Evolutionary conservation across 768 basidiomycete genomes (phyloP), one percentile per base, ranked within the genome.

Genomic region (Clitopilus passeckerianus): DNA sequence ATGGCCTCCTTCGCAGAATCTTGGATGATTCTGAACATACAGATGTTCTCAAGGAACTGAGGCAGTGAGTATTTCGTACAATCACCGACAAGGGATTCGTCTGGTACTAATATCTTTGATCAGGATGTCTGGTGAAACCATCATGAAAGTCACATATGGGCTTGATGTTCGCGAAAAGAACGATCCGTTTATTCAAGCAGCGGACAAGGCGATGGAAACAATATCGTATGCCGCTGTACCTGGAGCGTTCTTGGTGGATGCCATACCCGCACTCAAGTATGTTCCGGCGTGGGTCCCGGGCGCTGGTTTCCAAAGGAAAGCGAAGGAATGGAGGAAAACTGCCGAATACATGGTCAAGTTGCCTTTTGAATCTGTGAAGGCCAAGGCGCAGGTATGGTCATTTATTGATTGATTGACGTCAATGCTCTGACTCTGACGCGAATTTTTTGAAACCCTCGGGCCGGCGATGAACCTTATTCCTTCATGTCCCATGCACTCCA

Each of bases 141-240:
- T 86, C 22, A 64, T 86, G 54, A 74, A 77, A 23, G 71, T 85
- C 9, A 79, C 83, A 1, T 83, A 86, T 60, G 84, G 84, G 18
- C 82, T 84, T 53, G 74, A 82, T 57, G 82, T 85, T 5, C 74
- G 77, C 61, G 83, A 85, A 18, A 73, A 75, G 9, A 66, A 75
- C 16, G 83, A 86, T 57, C 80, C 82, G 0, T 82, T 81, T 57
- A 72, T 86, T 1, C 67, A 74, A 18, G 74, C 85, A 30, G 81
- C 83, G 7, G 80, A 86, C 54, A 65, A 64, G 5, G 82, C 83
- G 14, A 84, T 74, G 44, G 77, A 76, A 22, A 79, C 83, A 59
- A 84, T 86, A 63, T 81, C 76, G 34, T 68, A 61, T 8, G 79
- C 83, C 6, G 77, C 79, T 0, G 70, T 77, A 16, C 80, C 81